phyloP scores from a whole-genome alignment of 2,329 filamentous ascomycete genomes.

The Epichloe gansuensis region DNA sequence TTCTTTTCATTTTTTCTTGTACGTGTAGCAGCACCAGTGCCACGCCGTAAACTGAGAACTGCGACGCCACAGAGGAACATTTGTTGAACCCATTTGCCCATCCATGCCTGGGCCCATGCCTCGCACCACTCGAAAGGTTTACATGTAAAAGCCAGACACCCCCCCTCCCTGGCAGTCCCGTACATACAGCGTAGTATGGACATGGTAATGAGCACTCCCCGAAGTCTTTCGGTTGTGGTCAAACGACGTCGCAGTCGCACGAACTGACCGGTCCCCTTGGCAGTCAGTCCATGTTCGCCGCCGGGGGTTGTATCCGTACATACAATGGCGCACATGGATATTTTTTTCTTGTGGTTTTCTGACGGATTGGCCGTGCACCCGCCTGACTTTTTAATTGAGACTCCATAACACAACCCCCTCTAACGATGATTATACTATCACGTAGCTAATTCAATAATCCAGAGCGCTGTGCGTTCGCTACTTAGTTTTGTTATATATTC shows the following conservation, averaged over 20 bases:
- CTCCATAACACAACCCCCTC: too few relatives aligned
- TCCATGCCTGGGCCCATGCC: background rate
- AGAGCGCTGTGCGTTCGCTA: too few relatives aligned
- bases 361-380: background rate
- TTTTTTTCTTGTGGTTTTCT: background rate
- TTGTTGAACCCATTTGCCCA: background rate
- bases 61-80: background rate
- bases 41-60: background rate
- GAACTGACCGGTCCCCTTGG: background rate
- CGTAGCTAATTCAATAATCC: too few relatives aligned
- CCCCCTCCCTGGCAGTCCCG: too few relatives aligned
- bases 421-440: too few relatives aligned
- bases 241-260: constrained; percentile 2
- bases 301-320: background rate
- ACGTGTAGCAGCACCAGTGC: background rate
- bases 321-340: background rate
- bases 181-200: background rate
- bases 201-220: background rate
- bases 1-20: background rate
- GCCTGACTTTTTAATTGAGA: too few relatives aligned
- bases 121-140: background rate
- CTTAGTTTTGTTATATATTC: too few relatives aligned
- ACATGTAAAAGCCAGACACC: background rate
- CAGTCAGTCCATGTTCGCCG: background rate
- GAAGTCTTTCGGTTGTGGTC: background rate